A percentile compares a stretch with the other conserved stretches of the same genome.
Evolutionary conservation across 768 basidiomycete genomes (phyloP).

Genomic region (Tephrocybe sp.): DNA sequence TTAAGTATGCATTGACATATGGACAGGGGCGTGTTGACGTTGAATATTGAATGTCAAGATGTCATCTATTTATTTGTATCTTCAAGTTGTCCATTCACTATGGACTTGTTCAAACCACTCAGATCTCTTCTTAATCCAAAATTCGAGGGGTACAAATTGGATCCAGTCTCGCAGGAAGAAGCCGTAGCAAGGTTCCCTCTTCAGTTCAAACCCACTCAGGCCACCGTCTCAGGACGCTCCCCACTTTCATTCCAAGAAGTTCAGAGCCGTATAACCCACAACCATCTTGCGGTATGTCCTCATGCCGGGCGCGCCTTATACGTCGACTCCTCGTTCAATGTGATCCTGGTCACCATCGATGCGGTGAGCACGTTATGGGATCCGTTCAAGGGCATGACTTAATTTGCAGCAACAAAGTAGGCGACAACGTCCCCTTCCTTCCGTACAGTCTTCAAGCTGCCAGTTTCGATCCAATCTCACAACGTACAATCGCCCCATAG

Average conservation of each 20-base stretch:
- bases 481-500: conserved; percentile 39
- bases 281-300: conserved; percentile 61
- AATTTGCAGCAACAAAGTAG: conserved; percentile 43
- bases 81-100: conserved; percentile 5
- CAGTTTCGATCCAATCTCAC: conserved; percentile 45
- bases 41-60: no score
- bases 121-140: conserved; percentile 70
- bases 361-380: conserved; percentile 43
- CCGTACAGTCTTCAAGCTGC: conserved; percentile 56
- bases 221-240: conserved; percentile 55
- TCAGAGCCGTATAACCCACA: conserved; percentile 80
- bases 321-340: conserved; percentile 59
- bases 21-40: no score
- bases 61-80: no score
- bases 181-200: conserved; percentile 51
- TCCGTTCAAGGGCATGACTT: conserved; percentile 7
- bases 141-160: conserved; percentile 82
- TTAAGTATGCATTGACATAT: no score
- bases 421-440: conserved; percentile 48
- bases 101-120: conserved; percentile 40
- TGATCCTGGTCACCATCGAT: conserved; percentile 57
- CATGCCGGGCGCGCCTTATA: conserved; percentile 55
- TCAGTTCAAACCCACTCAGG: conserved; percentile 54
- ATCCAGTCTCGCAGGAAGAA: conserved; percentile 57
- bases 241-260: conserved; percentile 79